These are phyloP conservation scores for Penicillium paneum DNA, from an alignment of 2,329 filamentous ascomycete species.

Conservation along the genomic window DNA sequence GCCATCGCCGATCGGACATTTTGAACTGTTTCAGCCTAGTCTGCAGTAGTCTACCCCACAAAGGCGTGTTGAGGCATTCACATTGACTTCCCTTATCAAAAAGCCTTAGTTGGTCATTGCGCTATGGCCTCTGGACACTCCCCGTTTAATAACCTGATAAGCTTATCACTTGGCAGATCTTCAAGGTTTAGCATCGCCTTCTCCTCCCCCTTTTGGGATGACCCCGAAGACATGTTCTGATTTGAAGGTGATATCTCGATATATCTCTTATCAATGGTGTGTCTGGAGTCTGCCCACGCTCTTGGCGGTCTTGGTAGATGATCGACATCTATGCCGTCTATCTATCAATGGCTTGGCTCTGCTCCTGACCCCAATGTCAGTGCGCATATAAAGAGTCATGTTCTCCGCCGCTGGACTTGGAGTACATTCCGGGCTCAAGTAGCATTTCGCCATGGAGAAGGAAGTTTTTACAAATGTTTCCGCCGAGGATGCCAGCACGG, in stretches of 20 bases:
- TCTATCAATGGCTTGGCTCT: slow-evolving; percentile 13
- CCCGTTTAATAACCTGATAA: slow-evolving; percentile 1
- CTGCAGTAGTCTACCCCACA: background rate
- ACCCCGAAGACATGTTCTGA: background rate
- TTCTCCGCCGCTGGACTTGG: slow-evolving; percentile 6
- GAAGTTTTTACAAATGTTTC: slow-evolving; percentile 13
- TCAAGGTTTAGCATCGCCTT: slow-evolving; percentile 11
- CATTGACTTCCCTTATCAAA: background rate
- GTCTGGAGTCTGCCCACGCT: background rate
- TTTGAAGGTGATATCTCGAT: background rate
- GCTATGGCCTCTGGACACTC: background rate
- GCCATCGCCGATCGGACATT: background rate
- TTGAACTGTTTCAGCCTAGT: background rate
- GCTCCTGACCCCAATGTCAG: slow-evolving; percentile 4
- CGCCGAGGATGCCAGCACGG: slow-evolving; percentile 13
- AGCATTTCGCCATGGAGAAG: slow-evolving; percentile 18
- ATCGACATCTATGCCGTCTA: background rate
- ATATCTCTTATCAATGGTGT: background rate
- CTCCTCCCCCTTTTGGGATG: slow-evolving; percentile 18
- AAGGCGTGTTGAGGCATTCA: background rate
- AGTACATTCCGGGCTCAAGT: background rate
- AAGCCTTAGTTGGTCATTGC: background rate
- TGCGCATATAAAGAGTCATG: slow-evolving; percentile 14
- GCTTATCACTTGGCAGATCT: slow-evolving; percentile 19
- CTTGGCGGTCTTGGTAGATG: background rate